phyloP scores from a whole-genome alignment of 2,329 filamentous ascomycete species.

The Rutstroemia sydowiana region DNA sequence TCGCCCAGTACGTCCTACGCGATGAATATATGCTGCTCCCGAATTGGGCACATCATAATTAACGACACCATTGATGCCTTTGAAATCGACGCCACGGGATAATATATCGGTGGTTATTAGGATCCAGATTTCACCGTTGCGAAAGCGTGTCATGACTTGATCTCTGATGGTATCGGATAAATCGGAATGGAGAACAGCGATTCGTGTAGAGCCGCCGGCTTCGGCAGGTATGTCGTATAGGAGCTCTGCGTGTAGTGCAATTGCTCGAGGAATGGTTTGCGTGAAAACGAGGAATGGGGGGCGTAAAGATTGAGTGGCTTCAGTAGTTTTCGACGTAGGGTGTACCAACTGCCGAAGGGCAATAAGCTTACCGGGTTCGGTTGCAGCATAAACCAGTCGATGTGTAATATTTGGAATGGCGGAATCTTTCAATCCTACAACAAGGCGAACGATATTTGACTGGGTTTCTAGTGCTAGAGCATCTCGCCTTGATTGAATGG shows the following conservation, averaged over 20 bases:
- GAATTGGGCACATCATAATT: constrained; percentile 97
- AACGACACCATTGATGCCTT: constrained; percentile 89
- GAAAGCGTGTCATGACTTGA: constrained; percentile 80
- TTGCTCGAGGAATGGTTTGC: constrained; percentile 86
- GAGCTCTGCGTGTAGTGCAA: constrained; percentile 80
- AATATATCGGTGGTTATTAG: constrained; percentile 93
- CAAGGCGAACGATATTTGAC: constrained; percentile 66
- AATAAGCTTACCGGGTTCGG: constrained; percentile 87
- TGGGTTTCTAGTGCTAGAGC: constrained; percentile 30
- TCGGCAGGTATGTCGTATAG: constrained; percentile 89
- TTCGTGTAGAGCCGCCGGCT: constrained; percentile 74
- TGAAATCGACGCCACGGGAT: constrained; percentile 87
- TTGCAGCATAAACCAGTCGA: constrained; percentile 82
- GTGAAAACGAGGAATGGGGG: constrained; percentile 94
- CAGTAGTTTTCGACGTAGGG: constrained; percentile 53
- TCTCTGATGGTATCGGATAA: constrained; percentile 70
- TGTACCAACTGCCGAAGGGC: constrained; percentile 84
- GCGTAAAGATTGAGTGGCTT: constrained; percentile 45
- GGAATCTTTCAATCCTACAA: constrained; percentile 94
- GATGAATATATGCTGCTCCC: constrained; percentile 84
- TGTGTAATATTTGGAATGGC: constrained; percentile 89
- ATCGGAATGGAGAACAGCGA: constrained; percentile 85
- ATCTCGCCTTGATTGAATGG: constrained; percentile 49
- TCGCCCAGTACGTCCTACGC: constrained; percentile 82
- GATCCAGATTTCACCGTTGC: constrained; percentile 89